Percentiles rank a stretch among this genome's conserved stretches.
Conservation (phyloP, 768 basidiomycete genomes). For the Kwoniella dejecticola region DNA sequence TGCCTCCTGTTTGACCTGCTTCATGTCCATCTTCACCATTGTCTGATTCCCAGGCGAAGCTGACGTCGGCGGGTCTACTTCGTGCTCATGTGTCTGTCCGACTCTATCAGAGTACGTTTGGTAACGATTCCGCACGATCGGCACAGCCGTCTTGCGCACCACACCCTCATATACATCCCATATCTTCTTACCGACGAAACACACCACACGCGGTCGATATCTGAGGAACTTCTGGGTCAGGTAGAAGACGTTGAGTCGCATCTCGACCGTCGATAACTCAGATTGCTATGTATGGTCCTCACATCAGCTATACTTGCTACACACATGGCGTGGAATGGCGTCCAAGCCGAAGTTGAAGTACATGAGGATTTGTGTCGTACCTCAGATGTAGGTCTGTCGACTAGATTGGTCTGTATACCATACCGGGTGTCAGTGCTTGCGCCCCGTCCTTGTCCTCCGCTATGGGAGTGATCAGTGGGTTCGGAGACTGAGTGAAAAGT, state of each 20-base stretch:
- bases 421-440: not conserved
- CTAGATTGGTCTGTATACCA: slow-evolving; percentile 68
- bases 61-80: too few relatives aligned
- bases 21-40: too few relatives aligned
- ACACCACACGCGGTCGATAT: slow-evolving; percentile 68
- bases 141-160: slow-evolving; percentile 50
- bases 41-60: not conserved
- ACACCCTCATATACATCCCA: slow-evolving; percentile 58
- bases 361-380: too few relatives aligned
- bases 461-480: too few relatives aligned
- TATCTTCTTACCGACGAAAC: slow-evolving; percentile 77
- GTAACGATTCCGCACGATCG: not conserved
- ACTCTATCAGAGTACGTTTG: too few relatives aligned
- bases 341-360: not conserved
- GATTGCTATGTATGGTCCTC: too few relatives aligned
- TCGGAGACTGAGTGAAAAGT: too few relatives aligned
- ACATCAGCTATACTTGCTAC: not conserved
- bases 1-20: too few relatives aligned
- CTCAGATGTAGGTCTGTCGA: slow-evolving; percentile 69
- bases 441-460: too few relatives aligned
- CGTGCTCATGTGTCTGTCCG: too few relatives aligned
- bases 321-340: not conserved
- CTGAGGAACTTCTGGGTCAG: slow-evolving; percentile 65
- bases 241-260: slow-evolving; percentile 60
- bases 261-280: slow-evolving; percentile 53